Evolutionary conservation across 306 rosid genomes (phyloP), one percentile per base, ranked within the genome.

Genomic region (Carpinus viminea): DNA sequence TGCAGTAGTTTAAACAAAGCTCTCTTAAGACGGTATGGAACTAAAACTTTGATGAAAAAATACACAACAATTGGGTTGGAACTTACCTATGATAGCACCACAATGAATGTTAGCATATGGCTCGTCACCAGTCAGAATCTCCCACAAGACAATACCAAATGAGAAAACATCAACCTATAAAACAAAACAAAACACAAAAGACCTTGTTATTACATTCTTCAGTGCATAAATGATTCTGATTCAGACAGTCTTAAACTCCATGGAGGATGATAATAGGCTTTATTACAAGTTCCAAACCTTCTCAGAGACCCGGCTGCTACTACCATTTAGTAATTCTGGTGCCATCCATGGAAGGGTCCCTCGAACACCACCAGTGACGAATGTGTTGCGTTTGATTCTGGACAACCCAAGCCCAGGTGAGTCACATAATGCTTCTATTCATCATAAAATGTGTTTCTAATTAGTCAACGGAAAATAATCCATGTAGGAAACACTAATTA

Each of bases 331-430:
- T 82, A 96, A 79, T 75, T 96, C 99, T 0, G 99, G 99, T 13
- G 98, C 99, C 98, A 93, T 96, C 98, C 98, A 96, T 36, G 99
- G 98, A 78, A 96, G 99, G 65, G 99, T 93, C 76, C 99, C 99
- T 82, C 97, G 78, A 24, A 93, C 98, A 64, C 99, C 99, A 69
- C 98, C 98, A 8, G 97, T 90, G 76, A 93, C 94, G 45, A 96
- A 86, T 17, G 99, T 96, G 85, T 96, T 96, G 70, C 91, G 85
- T 68, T 91, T 93, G 61, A 96, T 96, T 89, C 92, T 91, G 13
- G 99, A 93, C 78, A 96, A 82, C 31, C 98, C 99, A 76, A 20
- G 46, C 65, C 70, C 8, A 60, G 70, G 60, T 80, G 74, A 82
- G 77, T 70, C 72, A 38, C 48, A 81, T n/a, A 55, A 72, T 57